Evolutionary conservation across 257 asterid genomes (phyloP), one percentile per base, ranked within the genome.

Genomic region (Nemophila menziesii): DNA sequence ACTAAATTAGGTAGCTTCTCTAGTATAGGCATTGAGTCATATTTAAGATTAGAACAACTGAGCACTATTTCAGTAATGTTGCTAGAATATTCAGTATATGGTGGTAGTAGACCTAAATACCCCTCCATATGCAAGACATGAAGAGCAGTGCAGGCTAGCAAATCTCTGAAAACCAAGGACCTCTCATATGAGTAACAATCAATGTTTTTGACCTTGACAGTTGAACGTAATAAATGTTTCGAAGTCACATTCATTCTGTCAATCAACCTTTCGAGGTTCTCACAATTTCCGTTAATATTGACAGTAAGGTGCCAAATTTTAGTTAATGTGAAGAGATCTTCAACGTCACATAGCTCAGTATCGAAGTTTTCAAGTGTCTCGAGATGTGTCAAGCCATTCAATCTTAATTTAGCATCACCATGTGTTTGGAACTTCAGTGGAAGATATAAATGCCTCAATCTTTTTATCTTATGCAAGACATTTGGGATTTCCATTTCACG

Each of bases 301-400:
- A 8, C 4, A 14, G 22, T 23, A 4, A 51, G 17, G 22, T 18
- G 20, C 7, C 19, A 38, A 7, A 51, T 43, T 1, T 16, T 44
- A 2, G 10, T 21, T 44, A 46, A 59, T 29, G 2, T 29, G 36
- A 29, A 29, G 3, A 29, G 58, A 44, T 59, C 59, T 2, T 5
- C 21, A 9, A 16, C 20, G 8, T 33, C 46, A 20, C 52, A 20
- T 23, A 4, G 6, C 10, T 2, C 8, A 1, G 55, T 11, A 7
- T 45, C 33, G 14, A 51, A 51, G 49, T 60, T 38, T 5, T 22
- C 29, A 4, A 60, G 41, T 1, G 42, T 38, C 50, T 60, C 66
- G 4, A 60, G 45, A 14, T 44, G 37, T 19, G 2, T 21, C 43
- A 60, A 46, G 20, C 55, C 27, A 1, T 22, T 15, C 17, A 60